Percentiles rank a stretch among this genome's conserved stretches.
Conservation (phyloP, 495 filamentous ascomycete genomes). For the Oidiodendron maius region DNA sequence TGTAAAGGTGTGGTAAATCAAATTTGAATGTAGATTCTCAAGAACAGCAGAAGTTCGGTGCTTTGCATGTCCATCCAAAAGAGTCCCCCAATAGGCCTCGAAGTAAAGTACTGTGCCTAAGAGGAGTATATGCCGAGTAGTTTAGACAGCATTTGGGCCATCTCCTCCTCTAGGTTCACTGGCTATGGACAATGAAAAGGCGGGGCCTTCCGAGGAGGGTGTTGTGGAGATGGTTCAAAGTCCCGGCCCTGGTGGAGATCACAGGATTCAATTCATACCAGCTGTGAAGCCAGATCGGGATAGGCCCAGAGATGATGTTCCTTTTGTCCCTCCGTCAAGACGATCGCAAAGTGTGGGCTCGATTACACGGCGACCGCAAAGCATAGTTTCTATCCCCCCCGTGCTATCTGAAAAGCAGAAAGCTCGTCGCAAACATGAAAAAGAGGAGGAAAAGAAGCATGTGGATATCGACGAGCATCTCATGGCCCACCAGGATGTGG, state of each 20-base stretch:
- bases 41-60: too few relatives aligned
- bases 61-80: too few relatives aligned
- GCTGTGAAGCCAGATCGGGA: constrained; percentile 6
- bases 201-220: neutral
- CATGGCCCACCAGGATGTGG: constrained; percentile 21
- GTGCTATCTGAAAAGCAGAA: constrained; percentile 23
- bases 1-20: too few relatives aligned
- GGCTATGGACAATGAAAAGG: constrained; percentile 2
- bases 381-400: constrained; percentile 20
- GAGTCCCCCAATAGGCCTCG: too few relatives aligned
- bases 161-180: too few relatives aligned
- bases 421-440: constrained; percentile 14
- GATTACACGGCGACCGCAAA: constrained; percentile 11
- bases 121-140: too few relatives aligned
- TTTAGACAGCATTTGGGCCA: too few relatives aligned
- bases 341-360: too few relatives aligned
- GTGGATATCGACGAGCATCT: constrained; percentile 27
- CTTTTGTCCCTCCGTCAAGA: too few relatives aligned
- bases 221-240: constrained; percentile 1
- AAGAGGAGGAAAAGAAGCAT: constrained; percentile 19
- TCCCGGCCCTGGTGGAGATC: constrained; percentile 1
- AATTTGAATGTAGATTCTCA: too few relatives aligned
- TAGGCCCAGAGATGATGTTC: constrained; percentile 2
- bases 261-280: constrained; percentile 17
- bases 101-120: too few relatives aligned